Conservation (phyloP, 257 asterid genomes). For the Lycium barbarum region DNA sequence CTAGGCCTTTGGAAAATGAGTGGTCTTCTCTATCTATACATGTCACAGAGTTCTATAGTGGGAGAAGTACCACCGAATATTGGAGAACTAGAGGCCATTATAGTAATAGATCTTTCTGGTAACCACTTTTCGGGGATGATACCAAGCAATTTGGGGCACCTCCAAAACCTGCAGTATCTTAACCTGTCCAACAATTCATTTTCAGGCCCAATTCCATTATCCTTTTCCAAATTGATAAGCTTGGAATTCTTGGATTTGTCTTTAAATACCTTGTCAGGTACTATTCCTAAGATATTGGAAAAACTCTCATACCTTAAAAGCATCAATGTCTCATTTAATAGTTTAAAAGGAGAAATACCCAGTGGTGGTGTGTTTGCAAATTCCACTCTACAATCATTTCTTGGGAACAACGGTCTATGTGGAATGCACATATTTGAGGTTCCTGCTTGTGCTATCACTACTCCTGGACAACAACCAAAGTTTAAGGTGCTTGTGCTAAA, state of each 20-base stretch:
- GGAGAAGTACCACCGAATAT: constrained; percentile 46
- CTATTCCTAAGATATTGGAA: constrained; percentile 42
- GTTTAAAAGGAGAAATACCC: constrained; percentile 45
- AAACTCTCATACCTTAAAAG: constrained; percentile 31
- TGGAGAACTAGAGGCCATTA: constrained; percentile 32
- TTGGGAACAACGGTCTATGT: constrained; percentile 37
- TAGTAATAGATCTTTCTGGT: constrained; percentile 36
- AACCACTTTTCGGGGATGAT: constrained; percentile 43
- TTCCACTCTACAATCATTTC: constrained; percentile 39
- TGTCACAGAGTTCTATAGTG: constrained; percentile 38
- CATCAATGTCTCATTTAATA: constrained; percentile 41
- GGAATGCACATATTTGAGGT: constrained; percentile 31
- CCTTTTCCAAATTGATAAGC: constrained; percentile 42
- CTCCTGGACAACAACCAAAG: constrained; percentile 20
- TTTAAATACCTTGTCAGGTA: constrained; percentile 41
- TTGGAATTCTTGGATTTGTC: constrained; percentile 47
- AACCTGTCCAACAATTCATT: constrained; percentile 44
- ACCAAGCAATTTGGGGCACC: constrained; percentile 39
- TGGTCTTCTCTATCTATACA: constrained; percentile 33
- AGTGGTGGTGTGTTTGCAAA: constrained; percentile 49
- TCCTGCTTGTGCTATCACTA: constrained; percentile 25
- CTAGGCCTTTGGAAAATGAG: constrained; percentile 37
- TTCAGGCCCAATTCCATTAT: constrained; percentile 45
- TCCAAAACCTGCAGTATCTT: constrained; percentile 35
- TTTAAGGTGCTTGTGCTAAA: background rate